phyloP scores from a whole-genome alignment of 345 rosid species.

The Corymbia maculata region DNA sequence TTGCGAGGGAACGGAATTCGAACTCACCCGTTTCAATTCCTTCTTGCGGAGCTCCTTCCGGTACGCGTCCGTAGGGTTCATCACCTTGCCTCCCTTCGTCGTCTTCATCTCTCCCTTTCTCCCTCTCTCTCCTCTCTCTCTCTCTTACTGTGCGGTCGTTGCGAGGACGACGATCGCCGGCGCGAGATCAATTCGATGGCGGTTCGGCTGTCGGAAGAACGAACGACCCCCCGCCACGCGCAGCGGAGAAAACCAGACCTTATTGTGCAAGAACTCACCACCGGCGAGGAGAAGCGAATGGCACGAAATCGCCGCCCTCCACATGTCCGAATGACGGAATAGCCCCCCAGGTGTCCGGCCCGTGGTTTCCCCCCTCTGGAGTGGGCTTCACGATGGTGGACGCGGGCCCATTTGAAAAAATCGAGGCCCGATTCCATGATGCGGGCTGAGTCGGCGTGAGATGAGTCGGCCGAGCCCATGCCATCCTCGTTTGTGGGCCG shows the following conservation, averaged over 20 bases:
- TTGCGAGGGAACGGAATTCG: not conserved
- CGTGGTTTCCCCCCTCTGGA: not conserved
- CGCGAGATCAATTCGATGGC: not conserved
- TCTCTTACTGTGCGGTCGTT: not conserved
- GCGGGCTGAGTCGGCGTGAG: not conserved
- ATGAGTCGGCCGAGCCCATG: not conserved
- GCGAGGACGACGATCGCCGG: not conserved
- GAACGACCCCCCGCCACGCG: not conserved
- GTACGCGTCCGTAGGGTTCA: constrained; percentile 99
- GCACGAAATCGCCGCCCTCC: not conserved
- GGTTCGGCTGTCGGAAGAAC: not conserved
- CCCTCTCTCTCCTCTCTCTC: not conserved
- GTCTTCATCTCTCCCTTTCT: constrained; percentile 57
- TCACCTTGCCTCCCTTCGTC: constrained; percentile 96
- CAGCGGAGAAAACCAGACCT: not conserved
- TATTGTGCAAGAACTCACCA: not conserved
- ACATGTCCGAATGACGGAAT: not conserved
- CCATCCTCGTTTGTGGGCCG: not conserved
- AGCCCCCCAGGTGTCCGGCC: not conserved
- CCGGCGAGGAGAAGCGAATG: not conserved
- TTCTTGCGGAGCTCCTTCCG: constrained; percentile 95
- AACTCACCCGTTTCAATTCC: constrained; percentile 73
- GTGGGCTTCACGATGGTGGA: not conserved
- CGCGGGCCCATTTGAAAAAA: not conserved
- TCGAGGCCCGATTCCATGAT: not conserved